Base-by-base conservation (phyloP, 371 early-diverging fungal genomes). In the Mucor circinelloides region DNA sequence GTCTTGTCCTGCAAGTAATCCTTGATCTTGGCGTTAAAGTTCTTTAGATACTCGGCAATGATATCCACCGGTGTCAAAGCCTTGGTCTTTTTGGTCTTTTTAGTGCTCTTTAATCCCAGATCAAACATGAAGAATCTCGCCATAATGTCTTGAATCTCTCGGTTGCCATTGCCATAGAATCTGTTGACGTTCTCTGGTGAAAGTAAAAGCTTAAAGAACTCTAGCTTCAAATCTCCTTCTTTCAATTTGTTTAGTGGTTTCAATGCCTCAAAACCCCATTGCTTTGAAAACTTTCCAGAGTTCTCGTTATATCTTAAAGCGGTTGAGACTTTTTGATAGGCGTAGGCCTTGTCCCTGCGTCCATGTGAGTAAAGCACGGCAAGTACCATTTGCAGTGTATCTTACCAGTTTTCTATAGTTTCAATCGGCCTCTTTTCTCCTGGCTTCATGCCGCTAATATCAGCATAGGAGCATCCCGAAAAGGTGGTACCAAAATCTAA, bases 401-500 rank as follows among this genome's bases (percentile, higher is more conserved):
- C 25, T 28, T 27, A 60, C 60, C 60, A 60, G 5, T 15, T 7
- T 6, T 27, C 6, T 19, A 60, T 46, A 2, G 60, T 21, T 10
- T 40, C 44, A 10, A 60, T 60, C 6, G 12, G 3, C 1, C 6
- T 4, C 3, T 13, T n/a, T 0, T 23, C 12, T 2, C 25, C 9
- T 6, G 2, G 3, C 3, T 50, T 21, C 19, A 34, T 7, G 0
- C 6, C 15, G 19, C 50, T 36, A 9, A 32, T 34, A n/a, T 60
- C 31, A 27, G 72, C 71, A 60, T 74, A 79, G 19, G 74, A 76
- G 38, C 76, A 76, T 21, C 79, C 79, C 19, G 83, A 83, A 63
- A 74, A 81, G 2, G 85, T 83, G 15, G 83, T 83, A 44, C 83
- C 85, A 74, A 85, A 85, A 77, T 85, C 85, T 74, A 73, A 15